Evolutionary conservation across 176 grass and related monocot genomes (phyloP), one percentile per base, ranked within the genome.

Genomic region (Tuctoria greenei): DNA sequence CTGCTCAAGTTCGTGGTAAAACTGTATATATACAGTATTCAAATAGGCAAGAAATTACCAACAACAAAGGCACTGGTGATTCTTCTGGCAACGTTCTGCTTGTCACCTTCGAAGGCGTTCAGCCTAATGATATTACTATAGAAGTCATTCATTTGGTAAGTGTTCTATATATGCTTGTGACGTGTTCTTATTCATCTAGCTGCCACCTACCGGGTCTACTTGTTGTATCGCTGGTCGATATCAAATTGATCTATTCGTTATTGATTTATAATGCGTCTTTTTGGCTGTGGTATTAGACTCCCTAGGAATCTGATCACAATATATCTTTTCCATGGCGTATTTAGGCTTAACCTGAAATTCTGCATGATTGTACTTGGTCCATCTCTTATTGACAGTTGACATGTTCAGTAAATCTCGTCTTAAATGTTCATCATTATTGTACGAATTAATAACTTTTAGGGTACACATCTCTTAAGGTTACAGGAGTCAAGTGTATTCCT

Each of bases 71-170:
- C 47, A 71, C 83, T 21, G 90, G 88, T 15, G 93, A 93, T 76
- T 87, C 87, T 76, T 87, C 81, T 60, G 90, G 90, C 18, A 97
- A 97, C 87, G 90, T 97, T 10, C 80, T 97, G 7, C 90, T 97
- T 71, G 93, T 97, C 70, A 97, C 93, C 35, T 91, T 97, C 76
- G 90, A 97, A 82, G 93, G 81, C 51, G 86, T 88, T 51, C 85
- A 91, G 73, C 88, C 93, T 44, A 87, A 87, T 75, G 93, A 97
- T 47, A 84, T 97, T 77, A 97, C 86, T 78, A 97, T 97, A 57
- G 93, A 97, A 77, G 93, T 97, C 66, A 97, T 97, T 79, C 93
- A 97, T 86, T 86, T 97, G 73, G 93, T 93, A 86, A 88, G 90
- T 61, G 23, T 63, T 58, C 16, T 51, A 64, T 46, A 28, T 69